Evolutionary conservation across 371 early-diverging fungal genomes (phyloP).

Genomic region (Mucor lusitanicus): DNA sequence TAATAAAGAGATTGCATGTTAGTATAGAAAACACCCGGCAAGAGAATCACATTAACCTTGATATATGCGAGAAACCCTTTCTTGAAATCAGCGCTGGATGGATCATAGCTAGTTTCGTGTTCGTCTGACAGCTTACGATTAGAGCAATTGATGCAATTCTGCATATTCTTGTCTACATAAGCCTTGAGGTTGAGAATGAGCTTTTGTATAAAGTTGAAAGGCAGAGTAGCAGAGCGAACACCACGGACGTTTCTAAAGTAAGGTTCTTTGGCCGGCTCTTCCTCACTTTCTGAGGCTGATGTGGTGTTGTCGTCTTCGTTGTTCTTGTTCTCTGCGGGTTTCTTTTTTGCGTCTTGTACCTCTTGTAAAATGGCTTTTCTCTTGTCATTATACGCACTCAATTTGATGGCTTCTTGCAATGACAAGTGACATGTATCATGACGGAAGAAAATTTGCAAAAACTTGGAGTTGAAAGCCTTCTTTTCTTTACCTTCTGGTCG

Average conservation of each 20-base stretch:
- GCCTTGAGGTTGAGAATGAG: background rate
- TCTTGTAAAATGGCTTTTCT: background rate
- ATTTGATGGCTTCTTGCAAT: background rate
- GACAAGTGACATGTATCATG: slow-evolving; percentile 7
- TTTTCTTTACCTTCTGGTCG: background rate
- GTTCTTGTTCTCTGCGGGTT: background rate
- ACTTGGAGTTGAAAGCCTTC: background rate
- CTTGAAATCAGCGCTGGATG: background rate
- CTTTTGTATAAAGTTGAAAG: slow-evolving; percentile 7
- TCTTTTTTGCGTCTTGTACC: background rate
- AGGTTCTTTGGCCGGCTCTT: background rate
- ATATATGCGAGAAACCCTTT: background rate
- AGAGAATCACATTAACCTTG: background rate
- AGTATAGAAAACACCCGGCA: background rate
- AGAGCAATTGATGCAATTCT: background rate
- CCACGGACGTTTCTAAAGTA: slow-evolving; percentile 13
- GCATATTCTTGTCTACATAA: background rate
- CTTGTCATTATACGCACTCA: background rate
- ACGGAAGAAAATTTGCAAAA: slow-evolving; percentile 4
- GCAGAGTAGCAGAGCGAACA: slow-evolving; percentile 1
- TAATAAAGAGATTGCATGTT: background rate
- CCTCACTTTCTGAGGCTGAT: background rate
- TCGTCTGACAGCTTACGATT: background rate
- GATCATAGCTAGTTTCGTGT: background rate
- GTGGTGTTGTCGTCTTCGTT: background rate